These are phyloP conservation scores for Chaetomium sp. DNA, from an alignment of 2,329 filamentous ascomycete species.

Conservation along the genomic window DNA sequence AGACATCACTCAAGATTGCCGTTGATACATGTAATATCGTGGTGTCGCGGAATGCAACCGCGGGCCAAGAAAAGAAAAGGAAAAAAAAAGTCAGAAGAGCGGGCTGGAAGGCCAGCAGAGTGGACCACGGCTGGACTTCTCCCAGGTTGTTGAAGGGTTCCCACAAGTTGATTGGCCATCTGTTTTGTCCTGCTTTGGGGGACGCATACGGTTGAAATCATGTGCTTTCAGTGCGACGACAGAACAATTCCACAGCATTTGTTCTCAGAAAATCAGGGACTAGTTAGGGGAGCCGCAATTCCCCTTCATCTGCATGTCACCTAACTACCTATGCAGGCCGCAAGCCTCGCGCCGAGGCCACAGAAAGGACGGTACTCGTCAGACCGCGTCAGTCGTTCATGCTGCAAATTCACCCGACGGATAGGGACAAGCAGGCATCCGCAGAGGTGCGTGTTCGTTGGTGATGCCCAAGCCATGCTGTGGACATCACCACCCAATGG, in stretches of 20 bases:
- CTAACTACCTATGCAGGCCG: background rate
- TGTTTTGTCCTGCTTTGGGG: slow-evolving; percentile 5
- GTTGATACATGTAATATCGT: slow-evolving; percentile 16
- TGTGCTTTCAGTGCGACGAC: slow-evolving; percentile 25
- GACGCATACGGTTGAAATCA: slow-evolving; percentile 29
- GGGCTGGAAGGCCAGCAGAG: background rate
- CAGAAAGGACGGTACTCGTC: background rate
- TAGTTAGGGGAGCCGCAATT: background rate
- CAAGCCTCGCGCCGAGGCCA: too few relatives aligned
- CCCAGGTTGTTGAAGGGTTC: background rate
- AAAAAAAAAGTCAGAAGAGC: background rate
- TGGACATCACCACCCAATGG: background rate
- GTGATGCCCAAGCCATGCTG: background rate
- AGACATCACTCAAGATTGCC: background rate
- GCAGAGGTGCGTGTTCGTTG: background rate
- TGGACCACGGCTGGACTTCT: background rate
- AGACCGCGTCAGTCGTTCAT: background rate
- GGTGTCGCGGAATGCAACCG: background rate
- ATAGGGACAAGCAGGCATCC: background rate
- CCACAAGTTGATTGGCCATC: slow-evolving; percentile 20
- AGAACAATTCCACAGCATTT: background rate
- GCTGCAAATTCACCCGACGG: background rate
- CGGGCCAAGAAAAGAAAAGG: too few relatives aligned
- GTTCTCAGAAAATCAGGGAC: background rate
- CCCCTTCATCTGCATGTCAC: too few relatives aligned